Base-by-base conservation (phyloP, 805 yeast genomes). In the Yamadazyma phyllophila region DNA sequence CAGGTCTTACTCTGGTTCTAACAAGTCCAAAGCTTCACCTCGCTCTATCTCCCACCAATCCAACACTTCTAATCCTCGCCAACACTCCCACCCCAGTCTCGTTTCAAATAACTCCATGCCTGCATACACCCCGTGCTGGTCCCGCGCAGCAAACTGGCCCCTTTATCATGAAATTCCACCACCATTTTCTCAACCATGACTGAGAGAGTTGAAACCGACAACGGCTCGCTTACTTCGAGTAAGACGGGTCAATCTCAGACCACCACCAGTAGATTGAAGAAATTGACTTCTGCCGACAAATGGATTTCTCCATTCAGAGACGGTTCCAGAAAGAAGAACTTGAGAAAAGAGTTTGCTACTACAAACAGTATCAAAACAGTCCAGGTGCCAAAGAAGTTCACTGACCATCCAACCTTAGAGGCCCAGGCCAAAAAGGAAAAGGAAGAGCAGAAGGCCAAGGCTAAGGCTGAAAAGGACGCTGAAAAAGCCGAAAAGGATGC, bases 291-390 rank as follows among this genome's bases (percentile, higher is more conserved):
- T 24, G 59, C 63, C 32, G 61, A 65, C 1, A 49, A 49, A 41
- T 71, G 76, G 75, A 62, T 64, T 11, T 70, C 76, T 4, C 76
- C 76, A n/a, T 71, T 71, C 40, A 61, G 76, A 55, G 48, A 56
- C 24, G 39, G 58, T 9, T 48, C 56, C 5, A 26, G 51, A 32
- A 57, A 52, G 39, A 64, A 62, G 55, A 69, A 65, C 53, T 62
- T 66, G 43, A 56, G 60, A 39, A 55, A 69, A 50, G 64, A 69
- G 53, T 69, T 64, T 46, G 61, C 61, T 46, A 66, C 64, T 12
- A 56, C 57, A 35, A 71, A 70, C 55, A 53, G 58, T 27, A 63
- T 71, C 39, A 57, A 59, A 20, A 57, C 60, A 26, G 49, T 71
- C 33, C 61, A 53, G 34, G 73, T 71, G 20, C 76, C 76, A 26